phyloP scores from a whole-genome alignment of 495 filamentous ascomycete species.

The Annulohypoxylon maeteangense region DNA sequence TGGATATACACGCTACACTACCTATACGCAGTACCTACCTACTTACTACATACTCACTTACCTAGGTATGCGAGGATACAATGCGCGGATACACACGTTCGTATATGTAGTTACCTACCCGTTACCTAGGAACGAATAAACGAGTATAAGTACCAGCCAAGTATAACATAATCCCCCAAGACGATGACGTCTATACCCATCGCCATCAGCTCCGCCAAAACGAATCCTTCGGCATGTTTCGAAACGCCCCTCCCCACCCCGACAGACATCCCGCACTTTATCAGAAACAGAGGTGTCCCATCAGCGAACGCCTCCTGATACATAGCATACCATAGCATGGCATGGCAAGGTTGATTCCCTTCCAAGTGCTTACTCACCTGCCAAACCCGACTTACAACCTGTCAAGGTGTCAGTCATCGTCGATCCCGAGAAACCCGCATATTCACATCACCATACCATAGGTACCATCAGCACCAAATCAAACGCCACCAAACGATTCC shows the following conservation, averaged over 20 bases:
- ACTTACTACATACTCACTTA: background rate
- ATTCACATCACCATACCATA: background rate
- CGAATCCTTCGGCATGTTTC: constrained; percentile 5
- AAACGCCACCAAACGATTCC: background rate
- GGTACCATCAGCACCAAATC: background rate
- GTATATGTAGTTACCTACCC: background rate
- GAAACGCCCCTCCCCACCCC: background rate
- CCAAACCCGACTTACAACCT: too few relatives aligned
- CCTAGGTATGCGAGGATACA: too few relatives aligned
- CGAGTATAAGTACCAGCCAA: background rate
- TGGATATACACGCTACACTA: constrained; percentile 3
- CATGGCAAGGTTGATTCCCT: too few relatives aligned
- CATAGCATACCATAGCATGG: too few relatives aligned
- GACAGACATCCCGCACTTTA: constrained; percentile 3
- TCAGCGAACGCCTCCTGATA: background rate
- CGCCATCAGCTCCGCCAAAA: background rate
- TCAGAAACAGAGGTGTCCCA: background rate
- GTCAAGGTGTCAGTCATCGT: too few relatives aligned
- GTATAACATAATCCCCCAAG: background rate
- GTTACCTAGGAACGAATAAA: background rate
- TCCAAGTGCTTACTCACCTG: background rate
- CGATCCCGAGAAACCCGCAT: background rate
- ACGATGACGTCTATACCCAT: background rate
- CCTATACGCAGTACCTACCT: background rate
- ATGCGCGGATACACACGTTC: too few relatives aligned